phyloP scores from a whole-genome alignment of 768 basidiomycete genomes.

The Favolaschia claudopus region DNA sequence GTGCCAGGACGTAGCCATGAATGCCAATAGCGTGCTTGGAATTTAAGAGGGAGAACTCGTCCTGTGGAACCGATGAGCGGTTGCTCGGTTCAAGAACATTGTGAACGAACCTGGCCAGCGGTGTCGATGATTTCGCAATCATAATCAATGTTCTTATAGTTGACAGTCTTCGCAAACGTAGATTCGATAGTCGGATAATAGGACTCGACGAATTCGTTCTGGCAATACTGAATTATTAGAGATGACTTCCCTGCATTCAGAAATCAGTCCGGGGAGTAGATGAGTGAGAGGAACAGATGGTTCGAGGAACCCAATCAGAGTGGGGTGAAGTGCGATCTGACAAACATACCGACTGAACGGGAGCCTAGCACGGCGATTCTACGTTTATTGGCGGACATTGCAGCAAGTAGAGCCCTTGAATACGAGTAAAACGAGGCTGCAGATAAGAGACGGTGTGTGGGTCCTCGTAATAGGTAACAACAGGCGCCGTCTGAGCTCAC shows the following conservation, averaged over 20 bases:
- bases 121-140: conserved; percentile 99
- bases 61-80: conserved; percentile 53
- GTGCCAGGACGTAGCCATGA: conserved; percentile 91
- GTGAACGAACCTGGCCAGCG: conserved; percentile 84
- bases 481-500: conserved; percentile 13
- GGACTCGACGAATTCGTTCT: conserved; percentile 90
- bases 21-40: conserved; percentile 96
- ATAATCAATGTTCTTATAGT: conserved; percentile 90
- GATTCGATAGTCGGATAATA: conserved; percentile 98
- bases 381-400: conserved; percentile 39
- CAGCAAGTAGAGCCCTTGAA: not conserved
- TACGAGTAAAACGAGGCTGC: conserved; percentile 2
- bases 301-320: conserved; percentile 22
- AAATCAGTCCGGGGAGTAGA: not conserved
- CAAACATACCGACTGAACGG: conserved; percentile 82
- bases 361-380: conserved; percentile 90
- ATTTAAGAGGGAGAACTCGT: conserved; percentile 95
- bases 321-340: conserved; percentile 25
- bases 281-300: conserved; percentile 6
- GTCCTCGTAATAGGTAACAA: conserved; percentile 15
- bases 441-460: conserved; percentile 15
- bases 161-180: conserved; percentile 89
- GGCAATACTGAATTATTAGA: conserved; percentile 91
- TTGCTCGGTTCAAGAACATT: not conserved
- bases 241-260: conserved; percentile 85